These are phyloP conservation scores for Glonium stellatum DNA, from an alignment of 495 filamentous ascomycete genomes.

Conservation along the genomic window DNA sequence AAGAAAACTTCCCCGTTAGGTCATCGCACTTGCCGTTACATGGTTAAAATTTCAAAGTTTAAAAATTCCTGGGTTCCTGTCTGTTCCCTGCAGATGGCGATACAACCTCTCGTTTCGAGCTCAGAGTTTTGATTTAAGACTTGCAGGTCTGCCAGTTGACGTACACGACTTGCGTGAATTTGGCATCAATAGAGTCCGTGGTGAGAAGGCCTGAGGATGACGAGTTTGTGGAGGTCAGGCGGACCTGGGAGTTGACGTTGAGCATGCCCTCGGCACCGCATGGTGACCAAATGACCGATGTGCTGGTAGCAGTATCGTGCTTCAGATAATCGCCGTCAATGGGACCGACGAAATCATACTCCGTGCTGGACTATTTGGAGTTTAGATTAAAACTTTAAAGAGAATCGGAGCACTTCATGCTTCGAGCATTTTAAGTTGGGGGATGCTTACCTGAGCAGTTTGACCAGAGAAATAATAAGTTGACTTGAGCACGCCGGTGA, in stretches of 20 bases:
- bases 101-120: too few species aligned
- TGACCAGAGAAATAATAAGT: slow-evolving; percentile 48
- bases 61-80: background rate
- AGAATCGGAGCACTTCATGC: background rate
- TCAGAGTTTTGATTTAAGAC: background rate
- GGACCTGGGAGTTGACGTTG: slow-evolving; percentile 36
- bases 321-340: slow-evolving; percentile 30
- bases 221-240: slow-evolving; percentile 23
- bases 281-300: slow-evolving; percentile 33
- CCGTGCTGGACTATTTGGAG: slow-evolving; percentile 22
- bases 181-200: slow-evolving; percentile 37
- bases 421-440: background rate
- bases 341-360: slow-evolving; percentile 29
- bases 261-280: slow-evolving; percentile 34
- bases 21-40: background rate
- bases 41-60: background rate
- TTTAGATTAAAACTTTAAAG: background rate
- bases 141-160: slow-evolving; percentile 26
- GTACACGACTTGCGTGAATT: slow-evolving; percentile 36
- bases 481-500: slow-evolving; percentile 43
- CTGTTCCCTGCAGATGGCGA: too few species aligned
- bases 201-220: slow-evolving; percentile 34
- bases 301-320: slow-evolving; percentile 27
- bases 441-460: slow-evolving; percentile 26
- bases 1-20: background rate